These are phyloP conservation scores for Elsinoe fawcettii DNA, from an alignment of 2,329 filamentous ascomycete genomes.

Conservation along the genomic window DNA sequence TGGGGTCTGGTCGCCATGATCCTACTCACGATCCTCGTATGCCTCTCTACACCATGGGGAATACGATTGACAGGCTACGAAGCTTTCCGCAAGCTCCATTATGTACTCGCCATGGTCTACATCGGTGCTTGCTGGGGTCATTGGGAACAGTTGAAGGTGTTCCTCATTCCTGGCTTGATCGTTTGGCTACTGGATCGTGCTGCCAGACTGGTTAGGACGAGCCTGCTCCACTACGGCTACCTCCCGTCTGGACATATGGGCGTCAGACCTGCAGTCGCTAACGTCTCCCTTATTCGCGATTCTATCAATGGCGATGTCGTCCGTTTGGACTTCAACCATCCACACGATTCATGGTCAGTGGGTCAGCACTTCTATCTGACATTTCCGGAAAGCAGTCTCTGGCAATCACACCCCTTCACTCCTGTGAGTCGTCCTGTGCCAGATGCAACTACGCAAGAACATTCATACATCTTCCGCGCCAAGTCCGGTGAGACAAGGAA, in stretches of 20 bases:
- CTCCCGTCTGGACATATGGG: too few species aligned
- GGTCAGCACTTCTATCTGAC: constrained; percentile 67
- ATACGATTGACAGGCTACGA: constrained; percentile 66
- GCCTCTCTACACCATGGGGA: constrained; percentile 50
- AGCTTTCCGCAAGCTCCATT: constrained; percentile 67
- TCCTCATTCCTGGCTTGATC: constrained; percentile 61
- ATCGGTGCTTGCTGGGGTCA: constrained; percentile 70
- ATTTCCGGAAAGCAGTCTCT: constrained; percentile 58
- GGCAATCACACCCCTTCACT: constrained; percentile 67
- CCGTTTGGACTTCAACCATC: constrained; percentile 57
- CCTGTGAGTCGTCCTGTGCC: constrained; percentile 47
- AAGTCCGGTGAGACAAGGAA: constrained; percentile 51
- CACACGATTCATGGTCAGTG: constrained; percentile 52
- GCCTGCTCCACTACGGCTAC: constrained; percentile 54
- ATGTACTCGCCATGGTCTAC: constrained; percentile 65
- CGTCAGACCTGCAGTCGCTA: constrained; percentile 30
- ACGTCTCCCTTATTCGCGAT: constrained; percentile 48
- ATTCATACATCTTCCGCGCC: constrained; percentile 31
- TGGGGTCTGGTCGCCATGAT: constrained; percentile 75
- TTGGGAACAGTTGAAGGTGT: constrained; percentile 59
- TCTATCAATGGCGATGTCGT: constrained; percentile 57
- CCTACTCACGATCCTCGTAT: constrained; percentile 53
- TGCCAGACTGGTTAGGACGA: constrained; percentile 50
- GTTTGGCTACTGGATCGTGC: constrained; percentile 59
- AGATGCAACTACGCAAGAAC: constrained; percentile 24